A percentile compares a stretch with the other conserved stretches of the same genome.
Evolutionary conservation across 192 early-diverging fungal species (phyloP).

Genomic region (Haplosporangium gracile): DNA sequence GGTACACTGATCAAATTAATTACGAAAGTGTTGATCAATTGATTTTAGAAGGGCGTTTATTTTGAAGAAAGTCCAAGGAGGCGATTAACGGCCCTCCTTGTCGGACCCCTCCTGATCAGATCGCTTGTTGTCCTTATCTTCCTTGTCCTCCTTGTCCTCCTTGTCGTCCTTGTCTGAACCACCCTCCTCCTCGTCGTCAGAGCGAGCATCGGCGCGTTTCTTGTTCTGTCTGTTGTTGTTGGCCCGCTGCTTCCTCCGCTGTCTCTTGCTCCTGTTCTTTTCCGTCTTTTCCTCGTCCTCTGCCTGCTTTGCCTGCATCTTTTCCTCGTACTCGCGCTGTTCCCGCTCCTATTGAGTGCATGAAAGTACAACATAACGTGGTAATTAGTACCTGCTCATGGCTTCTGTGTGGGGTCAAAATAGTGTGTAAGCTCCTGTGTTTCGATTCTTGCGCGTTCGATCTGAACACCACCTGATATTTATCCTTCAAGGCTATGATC

Average conservation of each 20-base stretch:
- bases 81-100: not conserved
- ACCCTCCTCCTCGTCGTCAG: slow-evolving; percentile 21
- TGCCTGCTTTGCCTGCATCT: slow-evolving; percentile 65
- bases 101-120: slow-evolving; percentile 21
- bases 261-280: slow-evolving; percentile 89
- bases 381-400: not conserved
- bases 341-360: slow-evolving; percentile 65
- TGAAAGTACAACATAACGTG: not conserved
- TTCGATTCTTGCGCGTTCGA: not conserved
- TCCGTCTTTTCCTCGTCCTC: slow-evolving; percentile 88
- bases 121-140: slow-evolving; percentile 16
- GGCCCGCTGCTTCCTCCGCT: slow-evolving; percentile 77
- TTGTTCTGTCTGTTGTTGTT: slow-evolving; percentile 53
- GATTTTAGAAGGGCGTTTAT: not conserved
- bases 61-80: not conserved
- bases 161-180: slow-evolving; percentile 9
- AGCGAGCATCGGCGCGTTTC: slow-evolving; percentile 15
- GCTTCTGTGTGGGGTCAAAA: not conserved
- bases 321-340: slow-evolving; percentile 69
- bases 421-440: not conserved
- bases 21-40: not conserved
- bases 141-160: slow-evolving; percentile 17
- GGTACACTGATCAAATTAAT: not conserved
- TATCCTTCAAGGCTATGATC: not conserved
- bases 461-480: not conserved